Evolutionary conservation across 1,284 basidiomycete genomes (phyloP).

Genomic region (Leccinum olivaceoglutinosum): DNA sequence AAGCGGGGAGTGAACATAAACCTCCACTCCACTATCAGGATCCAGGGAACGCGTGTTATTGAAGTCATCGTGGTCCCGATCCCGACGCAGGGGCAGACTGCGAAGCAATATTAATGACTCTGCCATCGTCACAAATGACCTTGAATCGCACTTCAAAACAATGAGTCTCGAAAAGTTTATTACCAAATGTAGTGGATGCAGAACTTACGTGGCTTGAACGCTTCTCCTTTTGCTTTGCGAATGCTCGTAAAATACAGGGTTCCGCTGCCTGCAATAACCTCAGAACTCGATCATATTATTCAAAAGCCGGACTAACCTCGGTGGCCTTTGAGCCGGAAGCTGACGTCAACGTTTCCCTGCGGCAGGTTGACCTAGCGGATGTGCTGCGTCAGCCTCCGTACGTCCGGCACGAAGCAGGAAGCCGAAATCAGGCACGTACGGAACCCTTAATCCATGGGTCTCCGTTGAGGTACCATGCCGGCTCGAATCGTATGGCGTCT

Average conservation of each 20-base stretch:
- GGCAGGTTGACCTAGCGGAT: conserved; percentile 58
- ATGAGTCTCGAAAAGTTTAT: not conserved
- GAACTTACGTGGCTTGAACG: conserved; percentile 61
- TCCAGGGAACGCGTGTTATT: not conserved
- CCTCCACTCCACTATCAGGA: not conserved
- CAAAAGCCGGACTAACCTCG: conserved; percentile 39
- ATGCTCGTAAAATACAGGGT: conserved; percentile 80
- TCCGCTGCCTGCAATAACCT: conserved; percentile 45
- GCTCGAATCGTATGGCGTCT: conserved; percentile 64
- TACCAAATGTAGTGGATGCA: not conserved
- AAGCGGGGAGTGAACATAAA: not conserved
- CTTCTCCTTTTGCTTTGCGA: conserved; percentile 66
- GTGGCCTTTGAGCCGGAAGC: conserved; percentile 68
- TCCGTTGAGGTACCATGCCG: conserved; percentile 74
- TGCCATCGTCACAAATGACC: conserved; percentile 62
- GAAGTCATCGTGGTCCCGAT: not conserved
- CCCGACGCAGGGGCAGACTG: conserved; percentile 1
- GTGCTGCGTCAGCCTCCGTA: not conserved
- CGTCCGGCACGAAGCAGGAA: not conserved
- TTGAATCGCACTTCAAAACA: conserved; percentile 56
- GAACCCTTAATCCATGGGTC: conserved; percentile 66
- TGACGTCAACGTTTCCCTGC: conserved; percentile 72
- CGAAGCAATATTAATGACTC: conserved; percentile 33
- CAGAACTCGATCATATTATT: not conserved
- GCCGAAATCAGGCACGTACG: conserved; percentile 35